phyloP scores from a whole-genome alignment of 2,329 filamentous ascomycete genomes.

The Fusarium mangiferae region DNA sequence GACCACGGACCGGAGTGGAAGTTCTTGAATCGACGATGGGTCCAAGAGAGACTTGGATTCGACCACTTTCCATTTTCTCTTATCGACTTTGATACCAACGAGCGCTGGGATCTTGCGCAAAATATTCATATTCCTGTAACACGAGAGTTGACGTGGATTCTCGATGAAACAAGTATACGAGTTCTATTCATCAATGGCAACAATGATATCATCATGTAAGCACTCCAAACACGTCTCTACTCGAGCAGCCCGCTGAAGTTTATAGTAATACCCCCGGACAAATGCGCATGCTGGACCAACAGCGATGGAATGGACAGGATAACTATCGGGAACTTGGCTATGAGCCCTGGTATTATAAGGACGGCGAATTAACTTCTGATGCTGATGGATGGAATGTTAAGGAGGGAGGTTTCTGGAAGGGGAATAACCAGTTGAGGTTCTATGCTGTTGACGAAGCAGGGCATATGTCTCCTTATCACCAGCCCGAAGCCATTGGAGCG shows the following conservation, averaged over 20 bases:
- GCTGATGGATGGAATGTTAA: background rate
- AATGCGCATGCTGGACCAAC: constrained; percentile 23
- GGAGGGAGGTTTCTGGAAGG: constrained; percentile 26
- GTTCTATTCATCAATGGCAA: constrained; percentile 21
- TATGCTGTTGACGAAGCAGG: constrained; percentile 31
- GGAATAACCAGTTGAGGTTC: constrained; percentile 10
- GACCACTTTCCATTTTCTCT: background rate
- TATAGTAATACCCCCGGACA: constrained; percentile 24
- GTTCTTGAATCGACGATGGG: constrained; percentile 19
- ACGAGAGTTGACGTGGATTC: constrained; percentile 10
- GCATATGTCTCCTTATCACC: constrained; percentile 10
- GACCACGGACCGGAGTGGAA: constrained; percentile 21
- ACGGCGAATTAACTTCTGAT: background rate
- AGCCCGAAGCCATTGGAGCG: constrained; percentile 20
- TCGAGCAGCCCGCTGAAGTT: rapidly evolving
- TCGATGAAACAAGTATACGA: constrained; percentile 10
- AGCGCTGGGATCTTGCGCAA: constrained; percentile 14
- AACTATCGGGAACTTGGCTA: background rate
- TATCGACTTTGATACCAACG: constrained; percentile 5
- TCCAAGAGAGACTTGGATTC: constrained; percentile 24
- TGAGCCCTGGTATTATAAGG: background rate
- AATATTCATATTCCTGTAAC: constrained; percentile 26
- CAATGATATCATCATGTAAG: constrained; percentile 24
- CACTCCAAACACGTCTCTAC: rapidly evolving
- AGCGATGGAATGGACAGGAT: constrained; percentile 4